phyloP scores from a whole-genome alignment of 148 eudicot species.

The Polygonum aviculare region DNA sequence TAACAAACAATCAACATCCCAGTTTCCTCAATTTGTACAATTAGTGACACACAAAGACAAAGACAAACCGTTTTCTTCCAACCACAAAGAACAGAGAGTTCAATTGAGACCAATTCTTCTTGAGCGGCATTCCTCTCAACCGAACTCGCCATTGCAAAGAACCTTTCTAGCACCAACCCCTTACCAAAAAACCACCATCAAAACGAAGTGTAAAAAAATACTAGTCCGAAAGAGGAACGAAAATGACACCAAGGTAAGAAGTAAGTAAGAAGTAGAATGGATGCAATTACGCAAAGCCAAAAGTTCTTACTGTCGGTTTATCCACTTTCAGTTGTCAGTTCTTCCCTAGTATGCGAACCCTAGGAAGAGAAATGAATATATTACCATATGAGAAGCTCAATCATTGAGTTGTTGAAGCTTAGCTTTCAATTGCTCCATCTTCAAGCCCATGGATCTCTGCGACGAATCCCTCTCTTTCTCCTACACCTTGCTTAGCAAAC shows the following conservation, averaged over 20 bases:
- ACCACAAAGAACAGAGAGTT: slow-evolving; percentile 39
- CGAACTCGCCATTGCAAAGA: slow-evolving; percentile 24
- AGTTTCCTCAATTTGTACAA: background rate
- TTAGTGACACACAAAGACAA: background rate
- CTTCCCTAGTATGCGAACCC: no score
- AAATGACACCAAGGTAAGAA: background rate
- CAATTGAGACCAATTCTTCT: slow-evolving; percentile 25
- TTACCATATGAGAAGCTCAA: no score
- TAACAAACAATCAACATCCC: background rate
- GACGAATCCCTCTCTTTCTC: no score
- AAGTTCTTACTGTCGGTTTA: background rate
- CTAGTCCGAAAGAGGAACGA: background rate
- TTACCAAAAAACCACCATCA: background rate
- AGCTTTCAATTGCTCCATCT: no score
- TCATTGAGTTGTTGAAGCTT: no score
- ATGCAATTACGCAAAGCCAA: background rate
- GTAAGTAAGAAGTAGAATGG: background rate
- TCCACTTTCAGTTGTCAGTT: slow-evolving; percentile 7
- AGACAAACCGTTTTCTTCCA: slow-evolving; percentile 33
- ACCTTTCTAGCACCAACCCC: background rate
- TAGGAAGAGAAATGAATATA: no score
- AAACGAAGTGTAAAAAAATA: background rate
- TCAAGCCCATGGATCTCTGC: no score
- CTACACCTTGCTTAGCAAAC: no score
- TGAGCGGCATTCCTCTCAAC: slow-evolving; percentile 19